Conservation (phyloP, 305 asterid species). For the Fraxinus sp. region DNA sequence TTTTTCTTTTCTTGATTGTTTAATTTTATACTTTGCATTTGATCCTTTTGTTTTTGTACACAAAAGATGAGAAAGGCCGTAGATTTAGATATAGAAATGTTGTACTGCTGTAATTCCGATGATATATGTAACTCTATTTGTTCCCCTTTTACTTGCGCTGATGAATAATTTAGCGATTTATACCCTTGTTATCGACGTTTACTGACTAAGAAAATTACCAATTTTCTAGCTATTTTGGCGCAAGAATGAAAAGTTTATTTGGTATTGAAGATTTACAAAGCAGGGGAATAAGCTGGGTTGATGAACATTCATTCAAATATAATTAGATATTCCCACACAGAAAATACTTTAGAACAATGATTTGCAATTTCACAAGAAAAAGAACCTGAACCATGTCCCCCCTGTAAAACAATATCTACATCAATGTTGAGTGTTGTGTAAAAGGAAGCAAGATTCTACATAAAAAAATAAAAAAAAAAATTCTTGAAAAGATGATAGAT, state of each 20-base stretch:
- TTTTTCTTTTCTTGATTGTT: slow-evolving; percentile 21
- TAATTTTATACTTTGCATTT: slow-evolving; percentile 13
- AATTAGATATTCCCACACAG: not conserved
- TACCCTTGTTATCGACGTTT: not conserved
- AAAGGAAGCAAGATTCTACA: not conserved
- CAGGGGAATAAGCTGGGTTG: not conserved
- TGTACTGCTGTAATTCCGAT: not conserved
- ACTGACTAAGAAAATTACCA: not conserved
- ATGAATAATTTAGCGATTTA: not conserved
- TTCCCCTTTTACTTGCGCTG: not conserved
- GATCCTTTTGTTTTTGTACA: slow-evolving; percentile 8
- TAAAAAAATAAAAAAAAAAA: not conserved
- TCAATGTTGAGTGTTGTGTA: not conserved
- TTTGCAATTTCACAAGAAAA: not conserved
- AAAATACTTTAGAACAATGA: not conserved
- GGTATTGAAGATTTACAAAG: not conserved
- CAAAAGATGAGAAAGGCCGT: slow-evolving; percentile 17
- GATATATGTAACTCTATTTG: slow-evolving; percentile 5
- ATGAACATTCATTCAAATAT: not conserved
- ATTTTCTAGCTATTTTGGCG: not conserved
- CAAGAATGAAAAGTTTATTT: not conserved
- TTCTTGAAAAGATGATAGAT: not conserved
- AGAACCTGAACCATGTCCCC: not conserved
- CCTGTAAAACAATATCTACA: not conserved
- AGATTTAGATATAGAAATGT: slow-evolving; percentile 27